A percentile compares a stretch with the other conserved stretches of the same genome.
These are phyloP conservation scores for Tanacetum coccineum DNA, from an alignment of 129 eudicot species.

Conservation along the genomic window DNA sequence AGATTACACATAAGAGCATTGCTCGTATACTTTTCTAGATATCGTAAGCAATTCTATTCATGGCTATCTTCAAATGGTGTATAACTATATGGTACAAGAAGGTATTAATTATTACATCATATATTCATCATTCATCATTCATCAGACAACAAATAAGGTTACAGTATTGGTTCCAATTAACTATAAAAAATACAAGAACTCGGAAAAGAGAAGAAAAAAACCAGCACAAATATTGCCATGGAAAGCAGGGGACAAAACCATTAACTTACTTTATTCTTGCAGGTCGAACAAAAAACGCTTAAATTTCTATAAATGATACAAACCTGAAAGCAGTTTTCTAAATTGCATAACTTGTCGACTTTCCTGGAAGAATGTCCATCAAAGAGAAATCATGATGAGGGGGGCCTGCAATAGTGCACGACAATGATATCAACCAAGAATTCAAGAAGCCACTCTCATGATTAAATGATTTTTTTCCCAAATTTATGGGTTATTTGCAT, in stretches of 20 bases:
- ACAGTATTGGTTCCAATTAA: not conserved
- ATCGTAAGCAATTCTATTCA: too few relatives aligned
- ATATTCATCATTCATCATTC: too few relatives aligned
- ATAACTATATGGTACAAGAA: too few relatives aligned
- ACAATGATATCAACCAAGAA: not conserved
- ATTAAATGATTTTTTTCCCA: too few relatives aligned
- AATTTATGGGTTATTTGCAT: too few relatives aligned
- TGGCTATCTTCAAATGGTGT: too few relatives aligned
- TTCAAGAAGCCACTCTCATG: too few relatives aligned
- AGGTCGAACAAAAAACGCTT: not conserved
- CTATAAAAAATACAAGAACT: not conserved
- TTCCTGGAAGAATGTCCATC: slow-evolving; percentile 57
- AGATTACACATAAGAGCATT: too few relatives aligned
- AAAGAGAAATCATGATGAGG: slow-evolving; percentile 88
- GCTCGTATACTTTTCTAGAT: too few relatives aligned
- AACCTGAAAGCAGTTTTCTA: slow-evolving; percentile 21
- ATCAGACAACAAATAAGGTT: not conserved
- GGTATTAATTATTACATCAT: not conserved
- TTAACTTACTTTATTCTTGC: not conserved
- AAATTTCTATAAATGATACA: not conserved
- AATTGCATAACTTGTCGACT: slow-evolving; percentile 20
- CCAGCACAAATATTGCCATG: not conserved
- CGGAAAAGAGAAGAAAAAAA: not conserved
- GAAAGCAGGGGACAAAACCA: not conserved
- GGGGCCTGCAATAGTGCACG: slow-evolving; percentile 45